Evolutionary conservation across 1,284 basidiomycete species (phyloP).

Genomic region (Ustilago bromivora): DNA sequence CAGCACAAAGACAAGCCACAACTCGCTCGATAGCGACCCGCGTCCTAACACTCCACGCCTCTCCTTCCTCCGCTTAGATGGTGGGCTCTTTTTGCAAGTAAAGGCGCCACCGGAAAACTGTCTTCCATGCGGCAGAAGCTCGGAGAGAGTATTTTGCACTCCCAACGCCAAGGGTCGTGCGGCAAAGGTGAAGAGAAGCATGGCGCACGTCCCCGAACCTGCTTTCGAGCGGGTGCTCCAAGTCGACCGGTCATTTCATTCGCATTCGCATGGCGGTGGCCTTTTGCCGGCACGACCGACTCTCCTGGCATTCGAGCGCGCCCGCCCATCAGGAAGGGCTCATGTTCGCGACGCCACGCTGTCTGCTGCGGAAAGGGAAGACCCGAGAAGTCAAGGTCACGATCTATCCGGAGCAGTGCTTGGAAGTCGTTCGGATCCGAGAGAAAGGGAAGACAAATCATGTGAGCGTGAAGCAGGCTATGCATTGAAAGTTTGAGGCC

Average conservation of each 20-base stretch:
- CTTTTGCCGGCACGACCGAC: not conserved
- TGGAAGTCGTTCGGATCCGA: not conserved
- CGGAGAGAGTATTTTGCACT: constrained; percentile 10
- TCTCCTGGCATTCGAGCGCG: not conserved
- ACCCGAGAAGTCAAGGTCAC: not conserved
- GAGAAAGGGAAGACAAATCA: not conserved
- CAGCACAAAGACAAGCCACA: not conserved
- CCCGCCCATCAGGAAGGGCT: not conserved
- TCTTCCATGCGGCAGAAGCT: constrained; percentile 10
- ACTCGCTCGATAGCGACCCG: not conserved
- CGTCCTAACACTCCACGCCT: not conserved
- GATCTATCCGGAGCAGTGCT: not conserved
- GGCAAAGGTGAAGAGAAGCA: not conserved
- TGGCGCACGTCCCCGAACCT: constrained; percentile 1
- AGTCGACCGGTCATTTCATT: constrained; percentile 2
- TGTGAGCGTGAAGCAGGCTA: not conserved
- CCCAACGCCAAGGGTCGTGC: not conserved
- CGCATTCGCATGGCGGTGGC: not conserved
- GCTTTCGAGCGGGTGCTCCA: not conserved
- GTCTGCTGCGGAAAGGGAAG: not conserved
- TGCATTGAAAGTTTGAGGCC: not conserved
- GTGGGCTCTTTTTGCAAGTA: not conserved
- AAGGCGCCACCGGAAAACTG: not conserved
- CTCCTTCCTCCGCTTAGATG: not conserved
- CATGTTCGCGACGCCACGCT: not conserved